These are phyloP conservation scores for Rhizophora apiculata DNA, from an alignment of 345 rosid genomes.

Conservation along the genomic window DNA sequence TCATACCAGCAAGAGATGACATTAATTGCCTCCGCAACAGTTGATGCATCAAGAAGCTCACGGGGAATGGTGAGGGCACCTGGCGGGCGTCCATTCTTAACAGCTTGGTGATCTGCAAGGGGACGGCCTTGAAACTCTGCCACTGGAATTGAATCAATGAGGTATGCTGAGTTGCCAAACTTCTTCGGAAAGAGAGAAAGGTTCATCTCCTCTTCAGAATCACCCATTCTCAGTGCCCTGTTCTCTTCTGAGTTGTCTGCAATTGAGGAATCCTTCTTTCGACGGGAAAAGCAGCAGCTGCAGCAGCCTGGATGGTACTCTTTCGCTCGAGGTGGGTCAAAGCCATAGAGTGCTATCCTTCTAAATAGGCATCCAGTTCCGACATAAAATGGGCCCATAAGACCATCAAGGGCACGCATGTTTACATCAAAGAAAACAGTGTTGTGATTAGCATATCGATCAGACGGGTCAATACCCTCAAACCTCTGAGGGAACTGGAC, in stretches of 20 bases:
- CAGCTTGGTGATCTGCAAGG: constrained; percentile 89
- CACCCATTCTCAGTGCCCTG: constrained; percentile 78
- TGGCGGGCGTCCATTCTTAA: constrained; percentile 88
- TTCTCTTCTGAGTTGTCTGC: constrained; percentile 62
- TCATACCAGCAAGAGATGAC: constrained; percentile 99
- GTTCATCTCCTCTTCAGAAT: constrained; percentile 81
- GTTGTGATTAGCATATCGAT: constrained; percentile 95
- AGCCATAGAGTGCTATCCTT: constrained; percentile 87
- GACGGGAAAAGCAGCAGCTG: constrained; percentile 62
- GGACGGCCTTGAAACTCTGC: constrained; percentile 98
- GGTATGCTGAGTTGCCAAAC: constrained; percentile 82
- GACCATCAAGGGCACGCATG: constrained; percentile 98
- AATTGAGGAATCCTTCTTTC: constrained; percentile 47
- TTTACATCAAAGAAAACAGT: constrained; percentile 97
- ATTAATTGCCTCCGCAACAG: constrained; percentile 95
- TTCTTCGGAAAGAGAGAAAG: constrained; percentile 67
- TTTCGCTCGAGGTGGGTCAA: constrained; percentile 80
- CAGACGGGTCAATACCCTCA: constrained; percentile 98
- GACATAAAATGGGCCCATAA: constrained; percentile 95
- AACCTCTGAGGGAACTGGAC: constrained; percentile 98
- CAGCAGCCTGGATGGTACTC: constrained; percentile 62
- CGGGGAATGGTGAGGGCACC: constrained; percentile 90
- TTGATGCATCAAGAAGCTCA: constrained; percentile 89
- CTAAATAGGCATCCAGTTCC: constrained; percentile 98
- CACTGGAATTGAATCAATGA: constrained; percentile 81